Percentiles rank a stretch among this genome's conserved stretches.
Evolutionary conservation across 179 eudicot species (phyloP).

Genomic region (Heliamphora pulchella): DNA sequence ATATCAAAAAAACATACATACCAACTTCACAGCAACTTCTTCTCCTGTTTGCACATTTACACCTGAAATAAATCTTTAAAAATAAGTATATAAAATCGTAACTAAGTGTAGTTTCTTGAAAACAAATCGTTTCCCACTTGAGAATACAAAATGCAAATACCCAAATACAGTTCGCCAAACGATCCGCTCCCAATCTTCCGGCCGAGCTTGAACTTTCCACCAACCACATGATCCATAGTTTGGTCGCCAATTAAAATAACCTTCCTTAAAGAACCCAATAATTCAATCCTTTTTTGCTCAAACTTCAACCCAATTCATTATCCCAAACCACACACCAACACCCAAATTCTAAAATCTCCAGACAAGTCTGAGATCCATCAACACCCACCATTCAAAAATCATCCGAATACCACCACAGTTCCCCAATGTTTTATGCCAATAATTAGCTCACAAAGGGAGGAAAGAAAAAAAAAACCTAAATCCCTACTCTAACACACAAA

Average conservation of each 20-base stretch:
- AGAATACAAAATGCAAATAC: conserved; percentile 25
- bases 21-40: conserved; percentile 94
- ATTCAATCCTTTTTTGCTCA: neutral
- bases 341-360: neutral
- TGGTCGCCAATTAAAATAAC: conserved; percentile 3
- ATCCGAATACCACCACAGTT: neutral
- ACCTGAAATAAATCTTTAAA: conserved; percentile 33
- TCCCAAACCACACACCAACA: neutral
- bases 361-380: neutral
- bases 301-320: neutral
- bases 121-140: conserved; percentile 3
- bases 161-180: conserved; percentile 83
- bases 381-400: neutral
- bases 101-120: neutral
- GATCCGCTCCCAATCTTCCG: conserved; percentile 90
- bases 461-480: no score
- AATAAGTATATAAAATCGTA: neutral
- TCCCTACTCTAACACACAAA: no score
- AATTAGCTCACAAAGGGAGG: no score
- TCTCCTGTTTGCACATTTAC: conserved; percentile 86
- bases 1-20: conserved; percentile 25
- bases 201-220: conserved; percentile 72
- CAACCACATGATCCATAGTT: conserved; percentile 69
- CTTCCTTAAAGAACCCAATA: neutral
- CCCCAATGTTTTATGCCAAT: neutral